A percentile compares a stretch with the other conserved stretches of the same genome.
These are phyloP conservation scores for Lepidium campestre DNA, from an alignment of 441 rosid species.

Conservation along the genomic window DNA sequence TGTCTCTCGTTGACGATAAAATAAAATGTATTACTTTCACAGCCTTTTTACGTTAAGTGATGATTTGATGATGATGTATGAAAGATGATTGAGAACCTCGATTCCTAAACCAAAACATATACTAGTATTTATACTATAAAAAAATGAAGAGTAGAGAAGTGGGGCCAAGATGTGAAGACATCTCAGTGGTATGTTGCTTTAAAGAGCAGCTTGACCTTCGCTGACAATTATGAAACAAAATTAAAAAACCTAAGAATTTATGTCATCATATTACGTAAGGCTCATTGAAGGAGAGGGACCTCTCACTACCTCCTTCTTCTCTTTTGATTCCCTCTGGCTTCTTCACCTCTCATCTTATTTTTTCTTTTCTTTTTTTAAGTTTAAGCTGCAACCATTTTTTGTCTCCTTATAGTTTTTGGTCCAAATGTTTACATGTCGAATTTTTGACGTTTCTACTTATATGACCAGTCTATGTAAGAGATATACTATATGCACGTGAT, in stretches of 20 bases:
- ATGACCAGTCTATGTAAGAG: slow-evolving; percentile 14
- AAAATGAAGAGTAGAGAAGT: neutral
- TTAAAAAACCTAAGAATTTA: slow-evolving; percentile 18
- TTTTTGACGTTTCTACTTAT: slow-evolving; percentile 12
- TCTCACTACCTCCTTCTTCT: slow-evolving; percentile 11
- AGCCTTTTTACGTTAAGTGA: neutral
- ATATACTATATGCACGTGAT: slow-evolving; percentile 7
- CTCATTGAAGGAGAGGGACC: slow-evolving; percentile 18
- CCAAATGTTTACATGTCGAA: slow-evolving; percentile 19
- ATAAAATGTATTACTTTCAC: neutral
- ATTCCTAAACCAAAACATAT: neutral
- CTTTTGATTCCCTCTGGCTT: slow-evolving; percentile 29
- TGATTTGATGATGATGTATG: slow-evolving; percentile 26
- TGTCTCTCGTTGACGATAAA: no score
- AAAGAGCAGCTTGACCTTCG: slow-evolving; percentile 30
- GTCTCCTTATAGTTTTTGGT: neutral
- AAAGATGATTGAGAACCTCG: slow-evolving; percentile 25
- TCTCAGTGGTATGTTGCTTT: slow-evolving; percentile 34
- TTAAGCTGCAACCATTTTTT: neutral
- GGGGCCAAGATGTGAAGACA: slow-evolving; percentile 12
- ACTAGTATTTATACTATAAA: neutral
- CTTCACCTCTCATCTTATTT: neutral
- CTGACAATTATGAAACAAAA: slow-evolving; percentile 15
- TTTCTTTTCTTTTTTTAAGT: neutral
- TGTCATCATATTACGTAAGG: slow-evolving; percentile 26